Evolutionary conservation across 257 asterid species (phyloP), one percentile per base, ranked within the genome.

Genomic region (Nicotiana tabacum): DNA sequence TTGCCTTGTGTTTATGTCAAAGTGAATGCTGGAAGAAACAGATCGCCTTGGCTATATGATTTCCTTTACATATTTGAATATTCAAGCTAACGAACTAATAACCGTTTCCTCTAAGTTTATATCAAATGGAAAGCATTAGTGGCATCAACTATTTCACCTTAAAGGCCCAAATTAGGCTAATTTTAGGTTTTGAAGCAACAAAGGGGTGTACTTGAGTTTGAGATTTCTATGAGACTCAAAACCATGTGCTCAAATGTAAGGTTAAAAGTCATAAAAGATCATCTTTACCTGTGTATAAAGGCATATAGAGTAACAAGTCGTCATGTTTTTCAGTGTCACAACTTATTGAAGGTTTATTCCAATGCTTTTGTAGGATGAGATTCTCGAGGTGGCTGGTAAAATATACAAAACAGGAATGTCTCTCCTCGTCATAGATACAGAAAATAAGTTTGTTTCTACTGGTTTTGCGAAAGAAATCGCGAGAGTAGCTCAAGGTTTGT

Each of bases 401-500:
- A 89, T 96, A 86, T 94, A 85, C 85, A 94, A 96, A 88, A 87
- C 99, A 55, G 99, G 99, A 72, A 96, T 89, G 89, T 88, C 87
- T 4, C 90, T 88, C 60, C 85, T 91, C 5, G 83, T 91, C 51
- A 85, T 89, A 37, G 90, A 91, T 85, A 91, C 92, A 1, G 94
- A 91, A 82, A 91, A 91, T 80, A 94, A 94, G 87, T 94, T 94
- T 53, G 98, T 96, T 66, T 96, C 99, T 65, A 96, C 98, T 32
- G 99, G 99, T 82, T 96, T 96, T 76, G 98, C 99, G 17, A 96
- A 96, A 83, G 99, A 96, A 92, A 91, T 96, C 39, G 99, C 98
- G 3, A 92, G 97, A 88, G 97, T 96, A 82, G 97, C 98, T 77
- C 99, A 92, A 93, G 99, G 99, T 93, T 18, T 70, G 88, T 58